Evolutionary conservation across 768 basidiomycete species (phyloP).

Genomic region (Amanita pallidorosea): DNA sequence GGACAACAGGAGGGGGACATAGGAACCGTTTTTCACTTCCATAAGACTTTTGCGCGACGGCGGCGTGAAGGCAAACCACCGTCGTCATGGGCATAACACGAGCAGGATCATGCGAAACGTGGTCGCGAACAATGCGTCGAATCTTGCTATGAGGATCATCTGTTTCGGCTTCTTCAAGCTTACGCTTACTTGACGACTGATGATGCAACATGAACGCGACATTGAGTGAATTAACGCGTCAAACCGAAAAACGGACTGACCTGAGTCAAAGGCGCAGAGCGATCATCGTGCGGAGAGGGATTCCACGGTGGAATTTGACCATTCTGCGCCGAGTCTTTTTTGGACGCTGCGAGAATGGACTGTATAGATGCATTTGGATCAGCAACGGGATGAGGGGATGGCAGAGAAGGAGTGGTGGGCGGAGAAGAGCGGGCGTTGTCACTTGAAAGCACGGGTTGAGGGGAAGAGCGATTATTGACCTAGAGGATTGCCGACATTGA

Average conservation of each 20-base stretch:
- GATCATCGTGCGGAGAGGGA: conserved; percentile 18
- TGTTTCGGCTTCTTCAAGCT: conserved; percentile 54
- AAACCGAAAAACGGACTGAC: conserved; percentile 16
- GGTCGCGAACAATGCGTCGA: conserved; percentile 75
- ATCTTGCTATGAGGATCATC: conserved; percentile 72
- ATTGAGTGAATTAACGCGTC: conserved; percentile 5
- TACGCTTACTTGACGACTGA: conserved; percentile 54
- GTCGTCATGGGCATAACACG: conserved; percentile 85
- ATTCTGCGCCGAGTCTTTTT: conserved; percentile 30
- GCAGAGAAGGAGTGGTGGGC: conserved; percentile 8
- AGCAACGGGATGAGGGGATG: conserved; percentile 16
- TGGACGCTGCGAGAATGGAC: conserved; percentile 41
- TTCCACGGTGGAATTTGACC: conserved; percentile 31
- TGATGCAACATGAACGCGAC: neutral
- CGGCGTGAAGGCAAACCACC: conserved; percentile 82
- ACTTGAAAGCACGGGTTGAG: conserved; percentile 7
- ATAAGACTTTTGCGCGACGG: conserved; percentile 93
- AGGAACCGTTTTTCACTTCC: conserved; percentile 93
- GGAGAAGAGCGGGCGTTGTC: conserved; percentile 6
- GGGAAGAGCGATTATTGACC: conserved; percentile 6
- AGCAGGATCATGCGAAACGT: conserved; percentile 63
- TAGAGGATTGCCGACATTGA: conserved; percentile 5
- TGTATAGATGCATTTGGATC: conserved; percentile 38
- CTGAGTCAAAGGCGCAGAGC: conserved; percentile 23
- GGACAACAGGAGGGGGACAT: conserved; percentile 87